Evolutionary conservation across 2,329 filamentous ascomycete genomes (phyloP).

Genomic region (Blastomyces emzantsi): DNA sequence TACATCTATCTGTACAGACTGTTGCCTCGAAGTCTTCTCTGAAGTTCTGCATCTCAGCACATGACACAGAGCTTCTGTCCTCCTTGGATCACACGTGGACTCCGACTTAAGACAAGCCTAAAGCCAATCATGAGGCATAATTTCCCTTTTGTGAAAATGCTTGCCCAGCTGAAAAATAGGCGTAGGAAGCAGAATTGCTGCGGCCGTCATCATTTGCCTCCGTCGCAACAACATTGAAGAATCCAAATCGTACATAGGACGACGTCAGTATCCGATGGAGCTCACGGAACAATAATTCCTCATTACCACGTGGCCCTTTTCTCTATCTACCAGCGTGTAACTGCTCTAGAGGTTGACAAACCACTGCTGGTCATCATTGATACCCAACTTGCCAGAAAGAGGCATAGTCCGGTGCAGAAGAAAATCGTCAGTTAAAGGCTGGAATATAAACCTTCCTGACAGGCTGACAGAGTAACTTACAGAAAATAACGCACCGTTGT

Average conservation of each 20-base stretch:
- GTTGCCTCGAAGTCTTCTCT: background rate
- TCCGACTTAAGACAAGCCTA: background rate
- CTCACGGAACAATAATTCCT: background rate
- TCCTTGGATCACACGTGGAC: background rate
- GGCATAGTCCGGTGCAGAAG: background rate
- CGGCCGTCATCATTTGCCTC: background rate
- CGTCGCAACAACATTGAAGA: background rate
- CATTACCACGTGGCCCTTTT: background rate
- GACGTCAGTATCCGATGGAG: background rate
- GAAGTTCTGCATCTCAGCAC: background rate
- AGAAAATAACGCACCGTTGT: no score
- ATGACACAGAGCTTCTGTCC: background rate
- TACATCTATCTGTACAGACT: no score
- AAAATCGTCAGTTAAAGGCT: background rate
- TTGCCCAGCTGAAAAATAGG: background rate
- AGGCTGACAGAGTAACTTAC: background rate
- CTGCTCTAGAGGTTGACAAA: background rate
- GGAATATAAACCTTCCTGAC: no score
- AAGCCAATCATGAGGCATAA: background rate
- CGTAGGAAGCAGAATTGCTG: background rate
- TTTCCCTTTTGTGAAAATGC: background rate
- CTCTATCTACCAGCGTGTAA: background rate
- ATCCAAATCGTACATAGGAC: no score
- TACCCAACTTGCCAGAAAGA: background rate
- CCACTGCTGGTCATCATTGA: background rate